phyloP scores from a whole-genome alignment of 2,329 filamentous ascomycete species.

The Verticillium klebahnii region DNA sequence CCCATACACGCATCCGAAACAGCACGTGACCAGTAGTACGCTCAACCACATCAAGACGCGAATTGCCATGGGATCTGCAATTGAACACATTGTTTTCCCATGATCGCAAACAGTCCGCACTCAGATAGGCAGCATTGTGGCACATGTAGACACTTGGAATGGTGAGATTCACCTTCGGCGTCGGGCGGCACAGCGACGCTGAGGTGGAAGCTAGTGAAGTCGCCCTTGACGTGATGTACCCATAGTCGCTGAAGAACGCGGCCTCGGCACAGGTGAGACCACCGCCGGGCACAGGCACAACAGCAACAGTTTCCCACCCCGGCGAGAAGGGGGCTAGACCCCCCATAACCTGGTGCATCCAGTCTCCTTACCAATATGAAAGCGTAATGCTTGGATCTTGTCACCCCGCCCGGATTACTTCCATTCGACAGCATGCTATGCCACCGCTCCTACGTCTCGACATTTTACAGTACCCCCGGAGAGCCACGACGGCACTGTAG shows the following conservation, averaged over 20 bases:
- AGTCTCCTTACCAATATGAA: slow-evolving; percentile 40
- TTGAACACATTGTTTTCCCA: too few species aligned
- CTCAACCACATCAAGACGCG: too few species aligned
- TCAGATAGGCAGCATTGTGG: too few species aligned
- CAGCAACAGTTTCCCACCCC: slow-evolving; percentile 30
- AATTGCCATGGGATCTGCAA: too few species aligned
- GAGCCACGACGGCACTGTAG: slow-evolving; percentile 42
- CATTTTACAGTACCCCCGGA: slow-evolving; percentile 40
- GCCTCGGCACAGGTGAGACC: slow-evolving; percentile 27
- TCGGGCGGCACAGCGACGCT: too few species aligned
- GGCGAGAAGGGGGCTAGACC: slow-evolving; percentile 32
- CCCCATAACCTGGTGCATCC: slow-evolving; percentile 38
- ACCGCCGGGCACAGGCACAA: slow-evolving; percentile 25
- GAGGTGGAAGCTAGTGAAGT: too few species aligned
- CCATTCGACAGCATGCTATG: slow-evolving; percentile 39
- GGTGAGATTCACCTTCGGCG: too few species aligned
- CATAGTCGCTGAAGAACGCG: slow-evolving; percentile 25
- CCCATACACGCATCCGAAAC: too few species aligned
- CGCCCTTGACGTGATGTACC: slow-evolving; percentile 3
- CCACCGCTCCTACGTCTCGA: slow-evolving; percentile 48
- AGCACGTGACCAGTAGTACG: too few species aligned
- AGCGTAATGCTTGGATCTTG: slow-evolving; percentile 14
- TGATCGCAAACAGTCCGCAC: too few species aligned
- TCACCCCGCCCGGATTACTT: slow-evolving; percentile 41
- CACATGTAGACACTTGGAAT: too few species aligned